Evolutionary conservation across 495 filamentous ascomycete species (phyloP), one percentile per base, ranked within the genome.

Genomic region (Clohesyomyces aquaticus): DNA sequence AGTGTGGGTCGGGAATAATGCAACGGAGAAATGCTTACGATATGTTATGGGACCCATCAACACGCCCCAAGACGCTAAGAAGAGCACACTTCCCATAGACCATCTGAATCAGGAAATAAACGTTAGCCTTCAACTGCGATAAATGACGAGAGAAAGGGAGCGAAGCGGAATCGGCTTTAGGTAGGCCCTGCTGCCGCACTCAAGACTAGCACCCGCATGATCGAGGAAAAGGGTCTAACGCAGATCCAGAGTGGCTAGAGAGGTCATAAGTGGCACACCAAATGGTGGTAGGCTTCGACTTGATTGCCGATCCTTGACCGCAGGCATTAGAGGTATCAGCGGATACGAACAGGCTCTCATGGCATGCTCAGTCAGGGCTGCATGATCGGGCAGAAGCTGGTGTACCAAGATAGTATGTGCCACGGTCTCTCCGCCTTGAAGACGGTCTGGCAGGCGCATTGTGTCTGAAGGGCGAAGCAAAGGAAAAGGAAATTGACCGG

Each of bases 61-160:
- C 65, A 92, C 91, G 3, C 91, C 92, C 85, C 91, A 98, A 74
- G 95, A 96, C 61, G 87, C 82, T 61, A 98, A 82, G 77, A 98
- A 98, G 42, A 98, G 80, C 19, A 89, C 73, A 22, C 93, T 96
- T 27, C 92, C 94, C 68, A 97, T 84, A 21, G 94, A 91, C 94
- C 94, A 98, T 79, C 94, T 98, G 74, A 61, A 35, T 55, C 14
- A 60, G 61, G 27, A 27, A 56, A 65, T 54, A 35, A 63, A 43
- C 41, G 23, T 57, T 69, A 67, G 63, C 59, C 45, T 63, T 46
- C 45, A 55, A 21, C 41, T 49, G 12, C 53, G 32, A 28, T 59
- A 64, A 51, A 22, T 63, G 65, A 67, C 45, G 41, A 52, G 28
- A 43, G 48, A 59, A 46, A 32, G 28, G 22, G 52, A 12, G 28